A percentile compares a stretch with the other conserved stretches of the same genome.
Conservation (phyloP, 306 rosid species). For the Elaeagnus macrophylla region DNA sequence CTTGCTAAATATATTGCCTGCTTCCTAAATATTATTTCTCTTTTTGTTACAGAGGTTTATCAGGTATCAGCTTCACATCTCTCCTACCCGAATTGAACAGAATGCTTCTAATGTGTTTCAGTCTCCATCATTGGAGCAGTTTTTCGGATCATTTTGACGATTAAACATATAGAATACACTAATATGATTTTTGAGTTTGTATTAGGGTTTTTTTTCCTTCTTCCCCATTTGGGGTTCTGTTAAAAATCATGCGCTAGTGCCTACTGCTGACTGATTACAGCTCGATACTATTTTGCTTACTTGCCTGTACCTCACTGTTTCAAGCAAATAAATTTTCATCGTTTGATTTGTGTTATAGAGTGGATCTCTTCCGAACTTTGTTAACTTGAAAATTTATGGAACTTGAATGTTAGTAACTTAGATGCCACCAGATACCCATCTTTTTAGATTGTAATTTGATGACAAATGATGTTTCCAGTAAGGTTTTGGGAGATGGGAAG, state of each 20-base stretch:
- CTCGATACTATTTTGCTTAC: slow-evolving; percentile 20
- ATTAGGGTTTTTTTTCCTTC: slow-evolving; percentile 23
- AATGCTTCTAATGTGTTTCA: slow-evolving; percentile 61
- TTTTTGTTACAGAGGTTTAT: slow-evolving; percentile 76
- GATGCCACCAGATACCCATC: too few relatives aligned
- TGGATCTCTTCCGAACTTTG: slow-evolving; percentile 22
- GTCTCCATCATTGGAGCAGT: slow-evolving; percentile 73
- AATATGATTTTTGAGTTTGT: slow-evolving; percentile 26
- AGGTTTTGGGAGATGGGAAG: too few relatives aligned
- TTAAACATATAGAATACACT: slow-evolving; percentile 19
- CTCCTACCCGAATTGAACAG: slow-evolving; percentile 45
- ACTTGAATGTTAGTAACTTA: too few relatives aligned
- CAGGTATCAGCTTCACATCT: slow-evolving; percentile 74
- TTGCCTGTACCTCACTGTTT: slow-evolving; percentile 24
- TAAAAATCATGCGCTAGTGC: slow-evolving; percentile 2
- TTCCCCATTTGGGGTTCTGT: slow-evolving; percentile 13
- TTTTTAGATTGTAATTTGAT: too few relatives aligned
- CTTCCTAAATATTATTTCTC: slow-evolving; percentile 19
- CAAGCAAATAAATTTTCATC: slow-evolving; percentile 7
- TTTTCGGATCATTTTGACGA: slow-evolving; percentile 65
- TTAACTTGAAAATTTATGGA: slow-evolving; percentile 19
- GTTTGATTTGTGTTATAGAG: slow-evolving; percentile 32
- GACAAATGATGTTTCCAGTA: too few relatives aligned
- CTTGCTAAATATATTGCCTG: neutral
- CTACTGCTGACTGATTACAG: slow-evolving; percentile 17